Percentiles rank a stretch among this genome's conserved stretches.
Evolutionary conservation across 2,329 filamentous ascomycete genomes (phyloP).

Genomic region (Colletotrichum sp.): DNA sequence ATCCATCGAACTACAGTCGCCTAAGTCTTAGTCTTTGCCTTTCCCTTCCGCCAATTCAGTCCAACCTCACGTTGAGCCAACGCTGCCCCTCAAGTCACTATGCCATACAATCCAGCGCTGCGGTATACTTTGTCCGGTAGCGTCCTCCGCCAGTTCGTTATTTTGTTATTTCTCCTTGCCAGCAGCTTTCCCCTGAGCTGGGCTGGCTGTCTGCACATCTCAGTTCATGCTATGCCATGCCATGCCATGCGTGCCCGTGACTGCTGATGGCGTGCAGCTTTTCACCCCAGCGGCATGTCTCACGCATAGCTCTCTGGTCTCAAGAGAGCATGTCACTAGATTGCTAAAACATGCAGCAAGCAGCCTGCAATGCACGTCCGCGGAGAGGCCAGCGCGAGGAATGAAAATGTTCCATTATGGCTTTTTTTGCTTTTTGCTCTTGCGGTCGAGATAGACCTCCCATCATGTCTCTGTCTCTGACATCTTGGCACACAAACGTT

Average conservation of each 20-base stretch:
- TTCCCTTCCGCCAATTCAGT: not conserved
- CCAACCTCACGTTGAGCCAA: not conserved
- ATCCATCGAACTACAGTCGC: not conserved
- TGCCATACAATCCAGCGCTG: not conserved
- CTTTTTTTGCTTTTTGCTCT: not conserved
- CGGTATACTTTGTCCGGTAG: not conserved
- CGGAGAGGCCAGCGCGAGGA: no score
- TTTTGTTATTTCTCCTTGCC: not conserved
- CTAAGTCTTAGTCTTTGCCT: not conserved
- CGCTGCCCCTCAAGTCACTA: not conserved
- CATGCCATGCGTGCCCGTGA: not conserved
- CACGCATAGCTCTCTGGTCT: not conserved
- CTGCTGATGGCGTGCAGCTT: not conserved
- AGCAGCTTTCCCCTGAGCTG: not conserved
- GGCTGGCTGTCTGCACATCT: not conserved
- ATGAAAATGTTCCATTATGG: not conserved
- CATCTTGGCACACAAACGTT: not conserved
- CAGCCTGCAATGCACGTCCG: not conserved
- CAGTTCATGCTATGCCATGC: not conserved
- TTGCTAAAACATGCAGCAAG: not conserved
- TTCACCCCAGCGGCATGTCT: not conserved
- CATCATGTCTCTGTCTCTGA: not conserved
- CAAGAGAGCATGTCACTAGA: not conserved
- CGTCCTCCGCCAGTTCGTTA: not conserved
- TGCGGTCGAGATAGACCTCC: conserved; percentile 5